Evolutionary conservation across 148 eudicot species (phyloP).

Genomic region (Chenopodium formosanum): DNA sequence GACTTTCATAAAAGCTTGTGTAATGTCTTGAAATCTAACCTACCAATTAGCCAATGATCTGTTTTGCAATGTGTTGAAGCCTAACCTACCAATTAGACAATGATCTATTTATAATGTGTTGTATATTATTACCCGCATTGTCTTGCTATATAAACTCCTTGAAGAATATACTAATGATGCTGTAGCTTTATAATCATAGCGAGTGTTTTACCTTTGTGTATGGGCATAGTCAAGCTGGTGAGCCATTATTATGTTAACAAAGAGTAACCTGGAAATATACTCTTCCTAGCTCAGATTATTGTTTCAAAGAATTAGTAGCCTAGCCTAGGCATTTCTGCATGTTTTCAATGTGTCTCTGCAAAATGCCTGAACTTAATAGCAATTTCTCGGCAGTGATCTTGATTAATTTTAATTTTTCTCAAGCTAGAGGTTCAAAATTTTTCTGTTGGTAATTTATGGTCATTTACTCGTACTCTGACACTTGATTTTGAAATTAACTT

Average conservation of each 20-base stretch:
- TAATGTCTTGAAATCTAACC: neutral
- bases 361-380: neutral
- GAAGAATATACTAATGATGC: too few species aligned
- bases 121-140: neutral
- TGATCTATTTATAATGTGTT: neutral
- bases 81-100: neutral
- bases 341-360: neutral
- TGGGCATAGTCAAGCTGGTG: neutral
- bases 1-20: neutral
- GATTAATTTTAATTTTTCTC: neutral
- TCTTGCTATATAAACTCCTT: neutral
- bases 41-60: neutral
- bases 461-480: neutral
- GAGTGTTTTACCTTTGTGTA: neutral
- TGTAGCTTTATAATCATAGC: neutral
- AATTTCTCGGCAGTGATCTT: neutral
- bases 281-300: neutral
- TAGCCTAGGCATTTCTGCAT: neutral
- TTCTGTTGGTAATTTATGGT: neutral
- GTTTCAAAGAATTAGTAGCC: neutral
- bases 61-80: too few species aligned
- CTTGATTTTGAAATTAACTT: slow-evolving; percentile 5
- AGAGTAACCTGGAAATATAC: neutral
- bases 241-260: neutral
- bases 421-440: neutral